Percentiles rank a stretch among this genome's conserved stretches.
These are phyloP conservation scores for Nigrospora oryzae DNA, from an alignment of 2,329 filamentous ascomycete species.

Conservation along the genomic window DNA sequence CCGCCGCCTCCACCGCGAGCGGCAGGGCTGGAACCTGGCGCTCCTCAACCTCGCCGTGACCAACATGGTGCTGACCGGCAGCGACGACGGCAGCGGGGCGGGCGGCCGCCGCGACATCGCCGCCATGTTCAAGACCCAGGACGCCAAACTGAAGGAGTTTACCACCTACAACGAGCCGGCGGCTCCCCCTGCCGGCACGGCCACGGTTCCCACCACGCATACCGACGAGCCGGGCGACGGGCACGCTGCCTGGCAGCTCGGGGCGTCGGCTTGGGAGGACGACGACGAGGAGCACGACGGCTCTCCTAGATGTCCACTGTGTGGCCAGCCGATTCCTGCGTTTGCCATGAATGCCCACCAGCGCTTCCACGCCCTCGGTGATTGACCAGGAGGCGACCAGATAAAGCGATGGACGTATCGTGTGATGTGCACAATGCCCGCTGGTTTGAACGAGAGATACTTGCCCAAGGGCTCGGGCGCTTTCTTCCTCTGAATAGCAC, in stretches of 20 bases:
- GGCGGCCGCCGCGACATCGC: slow-evolving; percentile 67
- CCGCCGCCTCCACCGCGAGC: slow-evolving; percentile 61
- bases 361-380: slow-evolving; percentile 35
- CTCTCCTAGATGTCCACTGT: slow-evolving; percentile 34
- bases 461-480: too few species aligned
- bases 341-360: slow-evolving; percentile 53
- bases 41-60: slow-evolving; percentile 81
- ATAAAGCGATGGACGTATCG: not conserved
- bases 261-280: slow-evolving; percentile 9
- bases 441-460: too few species aligned
- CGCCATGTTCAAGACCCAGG: slow-evolving; percentile 73
- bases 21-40: slow-evolving; percentile 67
- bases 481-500: too few species aligned
- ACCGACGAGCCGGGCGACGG: too few species aligned
- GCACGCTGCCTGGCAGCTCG: too few species aligned
- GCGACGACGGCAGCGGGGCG: slow-evolving; percentile 24
- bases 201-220: too few species aligned
- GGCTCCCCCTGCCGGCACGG: not conserved
- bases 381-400: not conserved
- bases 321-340: slow-evolving; percentile 42
- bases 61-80: slow-evolving; percentile 63
- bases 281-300: slow-evolving; percentile 9
- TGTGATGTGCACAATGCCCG: too few species aligned
- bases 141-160: slow-evolving; percentile 60
- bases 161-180: slow-evolving; percentile 37